phyloP scores from a whole-genome alignment of 1,139 yeast genomes.

The Chernovozyma aurita region DNA sequence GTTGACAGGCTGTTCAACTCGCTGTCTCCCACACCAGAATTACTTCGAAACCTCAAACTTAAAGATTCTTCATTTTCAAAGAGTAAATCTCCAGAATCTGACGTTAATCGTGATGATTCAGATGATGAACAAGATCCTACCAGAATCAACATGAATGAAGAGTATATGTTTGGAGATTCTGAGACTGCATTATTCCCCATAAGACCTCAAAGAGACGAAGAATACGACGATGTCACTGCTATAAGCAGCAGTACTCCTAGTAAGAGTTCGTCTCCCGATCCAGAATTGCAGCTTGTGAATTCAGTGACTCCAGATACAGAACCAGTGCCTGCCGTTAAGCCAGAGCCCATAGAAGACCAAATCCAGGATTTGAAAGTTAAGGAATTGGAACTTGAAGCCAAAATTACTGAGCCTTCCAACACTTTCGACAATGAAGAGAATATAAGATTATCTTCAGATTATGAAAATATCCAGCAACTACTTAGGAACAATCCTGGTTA shows the following conservation, averaged over 20 bases:
- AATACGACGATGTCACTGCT: not conserved
- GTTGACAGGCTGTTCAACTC: slow-evolving; percentile 23
- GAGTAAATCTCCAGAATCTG: slow-evolving; percentile 2
- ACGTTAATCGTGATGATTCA: slow-evolving; percentile 17
- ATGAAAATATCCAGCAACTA: slow-evolving; percentile 10
- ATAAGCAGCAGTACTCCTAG: not conserved
- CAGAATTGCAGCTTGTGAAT: not conserved
- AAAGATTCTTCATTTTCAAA: slow-evolving; percentile 16
- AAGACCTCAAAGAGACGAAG: slow-evolving; percentile 28
- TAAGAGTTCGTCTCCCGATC: slow-evolving; percentile 1
- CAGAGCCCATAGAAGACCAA: slow-evolving; percentile 3
- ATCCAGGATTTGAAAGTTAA: slow-evolving; percentile 8
- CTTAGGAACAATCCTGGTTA: slow-evolving; percentile 20
- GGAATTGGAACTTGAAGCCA: slow-evolving; percentile 28
- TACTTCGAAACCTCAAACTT: slow-evolving; percentile 33
- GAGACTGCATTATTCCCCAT: slow-evolving; percentile 44
- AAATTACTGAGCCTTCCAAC: slow-evolving; percentile 28
- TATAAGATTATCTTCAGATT: slow-evolving; percentile 29
- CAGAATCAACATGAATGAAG: slow-evolving; percentile 60
- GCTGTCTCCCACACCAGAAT: slow-evolving; percentile 33
- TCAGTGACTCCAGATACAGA: slow-evolving; percentile 1
- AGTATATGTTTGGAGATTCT: slow-evolving; percentile 46
- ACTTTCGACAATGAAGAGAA: slow-evolving; percentile 28
- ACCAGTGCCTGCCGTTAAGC: not conserved
- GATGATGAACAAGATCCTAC: slow-evolving; percentile 35